phyloP scores from a whole-genome alignment of 352 stramenopile genomes.

The Globisporangium parvum region DNA sequence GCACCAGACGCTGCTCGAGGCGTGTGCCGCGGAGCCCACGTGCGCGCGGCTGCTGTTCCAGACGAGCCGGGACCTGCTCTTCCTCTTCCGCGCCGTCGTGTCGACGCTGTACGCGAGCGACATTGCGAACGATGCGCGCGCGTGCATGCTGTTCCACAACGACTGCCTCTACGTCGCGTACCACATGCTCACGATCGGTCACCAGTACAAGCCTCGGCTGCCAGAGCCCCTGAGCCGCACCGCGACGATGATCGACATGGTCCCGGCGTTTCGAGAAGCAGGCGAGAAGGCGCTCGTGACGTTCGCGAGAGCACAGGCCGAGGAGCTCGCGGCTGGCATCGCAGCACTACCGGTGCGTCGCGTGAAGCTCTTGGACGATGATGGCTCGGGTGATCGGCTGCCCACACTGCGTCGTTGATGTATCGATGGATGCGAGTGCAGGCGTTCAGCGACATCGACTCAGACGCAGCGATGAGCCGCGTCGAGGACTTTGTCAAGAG shows the following conservation, averaged over 20 bases:
- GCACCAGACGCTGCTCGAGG: slow-evolving; percentile 62
- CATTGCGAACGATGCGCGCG: slow-evolving; percentile 55
- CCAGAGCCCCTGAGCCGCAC: slow-evolving; percentile 48
- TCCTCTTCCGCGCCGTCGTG: slow-evolving; percentile 65
- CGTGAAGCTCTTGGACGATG: too few species aligned
- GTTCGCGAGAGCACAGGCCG: slow-evolving; percentile 31
- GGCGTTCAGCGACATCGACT: slow-evolving; percentile 36
- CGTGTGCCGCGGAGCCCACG: slow-evolving; percentile 30
- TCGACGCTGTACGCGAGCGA: slow-evolving; percentile 59
- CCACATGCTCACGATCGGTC: slow-evolving; percentile 71
- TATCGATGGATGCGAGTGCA: slow-evolving; percentile 5
- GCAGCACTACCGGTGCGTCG: slow-evolving; percentile 37
- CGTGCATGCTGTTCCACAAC: slow-evolving; percentile 82
- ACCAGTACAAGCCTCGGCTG: slow-evolving; percentile 66
- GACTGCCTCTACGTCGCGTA: slow-evolving; percentile 79
- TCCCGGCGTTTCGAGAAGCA: slow-evolving; percentile 53
- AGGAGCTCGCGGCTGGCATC: slow-evolving; percentile 37
- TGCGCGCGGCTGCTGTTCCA: slow-evolving; percentile 67
- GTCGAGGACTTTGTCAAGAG: slow-evolving; percentile 57
- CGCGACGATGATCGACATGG: slow-evolving; percentile 77
- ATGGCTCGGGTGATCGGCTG: too few species aligned
- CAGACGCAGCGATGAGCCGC: slow-evolving; percentile 22
- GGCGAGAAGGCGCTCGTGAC: slow-evolving; percentile 47
- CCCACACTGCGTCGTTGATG: background rate
- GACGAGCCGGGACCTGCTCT: slow-evolving; percentile 68